Percentiles rank a stretch among this genome's conserved stretches.
Evolutionary conservation across 225 moss, liverwort and hornwort genomes (phyloP).

Genomic region (Antitrichia curtipendula): DNA sequence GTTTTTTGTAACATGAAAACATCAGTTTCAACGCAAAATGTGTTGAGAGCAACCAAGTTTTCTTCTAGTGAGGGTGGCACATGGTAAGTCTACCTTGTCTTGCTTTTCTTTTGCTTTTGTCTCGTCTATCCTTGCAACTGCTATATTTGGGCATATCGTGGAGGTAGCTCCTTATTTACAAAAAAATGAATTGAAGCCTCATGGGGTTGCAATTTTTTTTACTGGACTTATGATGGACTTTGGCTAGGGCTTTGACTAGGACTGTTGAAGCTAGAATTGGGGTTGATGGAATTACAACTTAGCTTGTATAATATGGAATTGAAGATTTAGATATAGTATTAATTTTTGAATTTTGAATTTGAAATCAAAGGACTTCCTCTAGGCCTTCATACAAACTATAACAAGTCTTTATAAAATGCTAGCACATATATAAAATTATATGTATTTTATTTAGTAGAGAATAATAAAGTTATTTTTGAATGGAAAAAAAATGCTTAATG

Average conservation of each 20-base stretch:
- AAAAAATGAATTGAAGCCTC: neutral
- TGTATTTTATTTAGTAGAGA: neutral
- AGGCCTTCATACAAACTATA: neutral
- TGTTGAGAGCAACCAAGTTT: too few species aligned
- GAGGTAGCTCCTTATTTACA: neutral
- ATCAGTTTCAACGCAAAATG: too few species aligned
- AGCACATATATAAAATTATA: neutral
- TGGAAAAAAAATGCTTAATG: neutral
- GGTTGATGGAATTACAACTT: rapidly evolving
- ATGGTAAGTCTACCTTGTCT: too few species aligned
- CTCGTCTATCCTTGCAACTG: rapidly evolving
- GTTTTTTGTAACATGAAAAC: too few species aligned
- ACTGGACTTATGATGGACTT: rapidly evolving
- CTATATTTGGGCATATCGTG: rapidly evolving
- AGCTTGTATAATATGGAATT: neutral
- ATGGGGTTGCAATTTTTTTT: neutral
- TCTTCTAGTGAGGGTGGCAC: too few species aligned
- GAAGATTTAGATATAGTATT: neutral
- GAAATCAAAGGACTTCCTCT: neutral
- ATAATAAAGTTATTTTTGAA: too few species aligned
- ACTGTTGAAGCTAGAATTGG: neutral
- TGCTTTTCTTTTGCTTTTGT: neutral
- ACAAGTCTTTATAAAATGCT: neutral
- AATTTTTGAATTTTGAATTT: neutral
- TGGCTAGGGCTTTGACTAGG: neutral